Evolutionary conservation across 2,329 filamentous ascomycete species (phyloP).

Genomic region (Colletotrichum orbiculare): DNA sequence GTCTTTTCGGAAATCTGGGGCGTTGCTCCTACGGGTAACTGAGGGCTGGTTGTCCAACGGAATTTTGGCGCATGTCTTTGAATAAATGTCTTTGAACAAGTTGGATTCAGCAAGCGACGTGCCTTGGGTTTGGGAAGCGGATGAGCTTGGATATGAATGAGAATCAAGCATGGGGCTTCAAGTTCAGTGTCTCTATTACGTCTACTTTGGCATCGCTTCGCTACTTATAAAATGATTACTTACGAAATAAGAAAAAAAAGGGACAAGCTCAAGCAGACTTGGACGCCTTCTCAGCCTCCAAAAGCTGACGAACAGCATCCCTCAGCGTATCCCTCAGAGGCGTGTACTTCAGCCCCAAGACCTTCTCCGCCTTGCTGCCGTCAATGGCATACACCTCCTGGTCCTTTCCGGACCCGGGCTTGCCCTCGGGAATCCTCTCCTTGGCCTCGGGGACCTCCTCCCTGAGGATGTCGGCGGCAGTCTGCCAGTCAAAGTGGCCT

Average conservation of each 20-base stretch:
- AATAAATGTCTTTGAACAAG: not conserved
- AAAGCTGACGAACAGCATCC: conserved; percentile 12
- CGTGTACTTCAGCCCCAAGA: conserved; percentile 71
- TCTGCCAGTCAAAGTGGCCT: conserved; percentile 70
- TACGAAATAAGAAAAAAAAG: too few relatives aligned
- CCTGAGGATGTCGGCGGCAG: conserved; percentile 60
- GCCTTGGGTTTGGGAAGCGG: not conserved
- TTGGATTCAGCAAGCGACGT: conserved; percentile 7
- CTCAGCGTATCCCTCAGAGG: conserved; percentile 47
- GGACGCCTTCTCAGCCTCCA: conserved; percentile 13
- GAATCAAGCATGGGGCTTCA: not conserved
- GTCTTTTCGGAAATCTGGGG: conserved; percentile 43
- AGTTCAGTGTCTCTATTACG: conserved; percentile 7
- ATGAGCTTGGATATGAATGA: not conserved
- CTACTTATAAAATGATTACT: too few relatives aligned
- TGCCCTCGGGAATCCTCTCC: conserved; percentile 36
- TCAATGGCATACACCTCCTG: conserved; percentile 56
- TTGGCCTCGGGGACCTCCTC: conserved; percentile 62
- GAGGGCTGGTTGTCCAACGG: not conserved
- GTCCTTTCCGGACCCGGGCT: conserved; percentile 39
- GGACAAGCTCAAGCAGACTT: not conserved
- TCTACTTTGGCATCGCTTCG: not conserved
- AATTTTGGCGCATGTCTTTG: not conserved
- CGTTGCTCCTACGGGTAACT: conserved; percentile 39
- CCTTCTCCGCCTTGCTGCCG: conserved; percentile 46